These are phyloP conservation scores for Pisolithus sp. DNA, from an alignment of 768 basidiomycete genomes.

Conservation along the genomic window DNA sequence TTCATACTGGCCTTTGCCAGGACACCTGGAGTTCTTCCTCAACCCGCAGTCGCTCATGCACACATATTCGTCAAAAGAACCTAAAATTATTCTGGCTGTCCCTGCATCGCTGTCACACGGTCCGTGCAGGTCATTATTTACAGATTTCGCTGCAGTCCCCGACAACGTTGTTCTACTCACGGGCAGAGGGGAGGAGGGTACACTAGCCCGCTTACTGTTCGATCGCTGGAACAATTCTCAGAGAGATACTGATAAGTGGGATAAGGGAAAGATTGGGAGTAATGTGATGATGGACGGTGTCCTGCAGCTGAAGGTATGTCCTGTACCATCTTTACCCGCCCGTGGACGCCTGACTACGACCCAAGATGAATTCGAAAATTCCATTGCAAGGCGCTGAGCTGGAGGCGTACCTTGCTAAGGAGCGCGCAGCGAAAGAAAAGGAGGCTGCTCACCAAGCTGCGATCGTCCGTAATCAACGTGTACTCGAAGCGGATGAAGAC, in stretches of 20 bases:
- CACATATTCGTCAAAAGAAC: constrained; percentile 78
- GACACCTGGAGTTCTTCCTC: constrained; percentile 86
- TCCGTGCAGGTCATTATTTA: constrained; percentile 79
- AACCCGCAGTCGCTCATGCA: constrained; percentile 75
- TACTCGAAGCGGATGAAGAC: constrained; percentile 92
- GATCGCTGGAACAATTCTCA: constrained; percentile 84
- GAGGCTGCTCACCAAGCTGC: constrained; percentile 84
- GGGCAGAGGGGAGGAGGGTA: constrained; percentile 68
- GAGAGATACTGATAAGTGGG: constrained; percentile 77
- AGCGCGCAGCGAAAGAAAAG: constrained; percentile 72
- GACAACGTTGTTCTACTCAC: constrained; percentile 89
- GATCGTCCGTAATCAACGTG: constrained; percentile 72
- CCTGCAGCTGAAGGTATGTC: constrained; percentile 57
- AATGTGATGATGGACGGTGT: constrained; percentile 76
- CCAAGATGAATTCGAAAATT: constrained; percentile 81
- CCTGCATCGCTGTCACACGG: constrained; percentile 92
- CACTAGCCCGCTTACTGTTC: constrained; percentile 72
- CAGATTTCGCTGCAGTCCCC: constrained; percentile 74
- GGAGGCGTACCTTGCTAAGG: constrained; percentile 70
- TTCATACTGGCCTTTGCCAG: constrained; percentile 34
- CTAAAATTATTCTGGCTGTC: constrained; percentile 90
- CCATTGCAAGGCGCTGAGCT: constrained; percentile 86
- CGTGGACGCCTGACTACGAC: constrained; percentile 5
- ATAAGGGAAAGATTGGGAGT: constrained; percentile 81
- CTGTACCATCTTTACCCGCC: background rate